Base-by-base conservation (phyloP, 2,329 filamentous ascomycete genomes). In the Fusarium sp. region DNA sequence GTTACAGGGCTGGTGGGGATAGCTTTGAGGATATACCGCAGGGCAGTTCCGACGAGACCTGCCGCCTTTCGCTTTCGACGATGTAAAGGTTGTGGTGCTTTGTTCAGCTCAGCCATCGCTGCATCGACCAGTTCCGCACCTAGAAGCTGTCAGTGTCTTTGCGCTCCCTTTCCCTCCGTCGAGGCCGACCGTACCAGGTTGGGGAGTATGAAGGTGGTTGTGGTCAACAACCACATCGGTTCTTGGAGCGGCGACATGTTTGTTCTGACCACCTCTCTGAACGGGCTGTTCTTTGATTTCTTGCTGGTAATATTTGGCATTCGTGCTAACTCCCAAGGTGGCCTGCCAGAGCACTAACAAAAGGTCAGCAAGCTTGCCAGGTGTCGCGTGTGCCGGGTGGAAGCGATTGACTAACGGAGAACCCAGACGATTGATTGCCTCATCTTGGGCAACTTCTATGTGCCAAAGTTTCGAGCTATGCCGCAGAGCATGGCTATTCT, bases 71-170 rank as follows among this genome's bases (percentile, higher is more conserved):
- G 85, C 39, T 83, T 81, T 68, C 85, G 85, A 68, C 84, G 81
- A 70, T 86, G 84, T 5, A 82, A 79, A 14, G 85, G 83, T n/a
- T 82, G 81, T 32, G 88, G 85, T 18, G 89, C 82, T 77, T 88
- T 88, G 45, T 81, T 82, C 43, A 91, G 83, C 72, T 89, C 87
- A 48, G 80, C 79, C 65, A 88, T 80, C 6, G 89, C 89, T 32
- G 85, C 83, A 54, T 88, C 86, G 65, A 90, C 88, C 18, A 89
- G 82, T 59, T 90, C 87, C 76, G 86, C 85, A 45, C 88, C 89
- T 88, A 74, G 67, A 54, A 54, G 48, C 20, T 60, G 70, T 77
- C 67, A 78, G 52, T 45, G 27, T 48, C 54, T 67, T 62, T 59
- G 61, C 56, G 52, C 67, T 52, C 61, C 20, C 27, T 50, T 48